Evolutionary conservation across 2,329 filamentous ascomycete species (phyloP).

Genomic region (Colletotrichum sp.): DNA sequence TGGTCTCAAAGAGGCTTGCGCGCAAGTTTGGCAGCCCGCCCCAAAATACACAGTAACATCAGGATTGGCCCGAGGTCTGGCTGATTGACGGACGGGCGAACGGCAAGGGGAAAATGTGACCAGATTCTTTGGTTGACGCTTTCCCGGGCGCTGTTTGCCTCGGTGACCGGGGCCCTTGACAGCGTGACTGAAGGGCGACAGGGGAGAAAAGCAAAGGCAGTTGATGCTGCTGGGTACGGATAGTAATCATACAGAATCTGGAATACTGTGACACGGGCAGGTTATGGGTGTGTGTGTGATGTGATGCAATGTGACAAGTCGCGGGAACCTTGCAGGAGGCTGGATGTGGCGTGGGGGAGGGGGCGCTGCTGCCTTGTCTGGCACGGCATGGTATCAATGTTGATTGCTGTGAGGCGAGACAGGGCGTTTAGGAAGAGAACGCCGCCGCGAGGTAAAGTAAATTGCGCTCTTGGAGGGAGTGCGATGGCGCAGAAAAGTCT

Average conservation of each 20-base stretch:
- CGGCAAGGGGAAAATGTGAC: not conserved
- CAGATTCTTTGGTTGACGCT: not conserved
- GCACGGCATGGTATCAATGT: not conserved
- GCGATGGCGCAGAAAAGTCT: not conserved
- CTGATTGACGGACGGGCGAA: not conserved
- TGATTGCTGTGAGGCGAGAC: not conserved
- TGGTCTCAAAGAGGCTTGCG: not conserved
- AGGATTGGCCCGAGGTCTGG: not conserved
- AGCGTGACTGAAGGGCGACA: not conserved
- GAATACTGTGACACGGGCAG: not conserved
- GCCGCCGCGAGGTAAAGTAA: not conserved
- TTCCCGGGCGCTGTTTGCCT: not conserved
- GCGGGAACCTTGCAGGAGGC: constrained; percentile 11
- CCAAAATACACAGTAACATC: not conserved
- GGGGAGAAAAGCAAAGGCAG: not conserved
- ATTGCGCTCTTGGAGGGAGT: not conserved
- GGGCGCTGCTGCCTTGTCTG: not conserved
- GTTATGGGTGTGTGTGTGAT: not conserved
- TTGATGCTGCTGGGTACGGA: not conserved
- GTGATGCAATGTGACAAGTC: constrained; percentile 11
- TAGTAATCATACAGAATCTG: not conserved
- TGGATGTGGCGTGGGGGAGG: not conserved
- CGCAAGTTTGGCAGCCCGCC: not conserved
- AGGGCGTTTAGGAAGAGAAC: not conserved
- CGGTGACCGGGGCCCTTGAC: not conserved